phyloP scores from a whole-genome alignment of 345 rosid genomes.

The Linum usitatissimum region DNA sequence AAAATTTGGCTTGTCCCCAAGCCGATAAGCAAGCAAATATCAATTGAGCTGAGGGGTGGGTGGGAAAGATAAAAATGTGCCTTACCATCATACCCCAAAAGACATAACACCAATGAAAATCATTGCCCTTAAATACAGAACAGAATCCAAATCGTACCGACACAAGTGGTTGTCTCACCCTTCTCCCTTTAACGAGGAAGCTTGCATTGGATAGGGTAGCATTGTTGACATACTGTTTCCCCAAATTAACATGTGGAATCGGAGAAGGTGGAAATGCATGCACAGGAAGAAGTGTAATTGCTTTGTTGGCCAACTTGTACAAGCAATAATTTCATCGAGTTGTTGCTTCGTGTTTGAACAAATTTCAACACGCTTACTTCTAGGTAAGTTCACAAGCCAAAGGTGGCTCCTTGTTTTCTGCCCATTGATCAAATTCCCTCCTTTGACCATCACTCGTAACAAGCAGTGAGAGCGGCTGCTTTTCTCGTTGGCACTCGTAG shows the following conservation, averaged over 20 bases:
- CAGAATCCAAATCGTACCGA: too few species aligned
- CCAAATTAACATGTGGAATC: constrained; percentile 87
- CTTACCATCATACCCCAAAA: too few species aligned
- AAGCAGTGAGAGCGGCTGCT: constrained; percentile 98
- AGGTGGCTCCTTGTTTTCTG: constrained; percentile 82
- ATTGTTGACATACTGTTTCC: constrained; percentile 88
- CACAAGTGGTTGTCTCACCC: too few species aligned
- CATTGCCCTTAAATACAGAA: too few species aligned
- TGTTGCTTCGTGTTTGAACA: constrained; percentile 68
- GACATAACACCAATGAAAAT: too few species aligned
- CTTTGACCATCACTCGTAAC: constrained; percentile 78
- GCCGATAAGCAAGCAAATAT: too few species aligned
- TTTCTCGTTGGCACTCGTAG: constrained; percentile 85
- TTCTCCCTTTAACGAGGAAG: constrained; percentile 93
- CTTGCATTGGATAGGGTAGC: constrained; percentile 86
- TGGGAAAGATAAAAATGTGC: too few species aligned
- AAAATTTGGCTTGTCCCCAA: too few species aligned
- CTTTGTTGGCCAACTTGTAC: constrained; percentile 72
- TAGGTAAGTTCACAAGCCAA: constrained; percentile 97
- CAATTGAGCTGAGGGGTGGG: too few species aligned
- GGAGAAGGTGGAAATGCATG: constrained; percentile 99
- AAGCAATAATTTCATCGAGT: constrained; percentile 88
- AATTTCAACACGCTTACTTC: constrained; percentile 87
- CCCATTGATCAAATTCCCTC: constrained; percentile 61
- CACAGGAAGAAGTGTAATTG: constrained; percentile 69